Conservation (phyloP, 805 yeast species). For the Candida lessepsii region DNA sequence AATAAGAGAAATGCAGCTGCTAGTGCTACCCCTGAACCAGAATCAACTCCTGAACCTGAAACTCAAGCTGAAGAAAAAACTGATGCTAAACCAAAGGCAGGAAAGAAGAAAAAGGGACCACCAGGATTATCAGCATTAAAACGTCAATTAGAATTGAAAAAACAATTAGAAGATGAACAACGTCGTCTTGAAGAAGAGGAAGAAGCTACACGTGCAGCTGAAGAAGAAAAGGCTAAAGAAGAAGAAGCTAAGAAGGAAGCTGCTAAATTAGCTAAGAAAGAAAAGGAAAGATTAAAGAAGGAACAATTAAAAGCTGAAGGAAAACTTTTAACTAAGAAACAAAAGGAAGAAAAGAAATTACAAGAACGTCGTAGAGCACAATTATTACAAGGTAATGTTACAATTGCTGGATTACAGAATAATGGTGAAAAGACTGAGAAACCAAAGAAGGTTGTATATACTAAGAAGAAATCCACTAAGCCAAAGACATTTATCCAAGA, state of each 20-base stretch:
- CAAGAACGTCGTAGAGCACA: conserved; percentile 89
- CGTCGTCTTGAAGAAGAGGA: conserved; percentile 71
- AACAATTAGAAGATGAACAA: conserved; percentile 84
- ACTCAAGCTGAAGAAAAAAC: conserved; percentile 24
- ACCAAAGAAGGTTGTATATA: conserved; percentile 68
- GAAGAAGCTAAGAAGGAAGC: conserved; percentile 69
- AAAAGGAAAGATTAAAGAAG: conserved; percentile 79
- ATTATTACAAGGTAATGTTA: conserved; percentile 59
- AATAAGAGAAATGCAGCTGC: conserved; percentile 44
- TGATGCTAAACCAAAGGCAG: conserved; percentile 27
- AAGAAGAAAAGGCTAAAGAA: conserved; percentile 47
- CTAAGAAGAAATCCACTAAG: conserved; percentile 63
- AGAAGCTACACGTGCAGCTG: conserved; percentile 47
- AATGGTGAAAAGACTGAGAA: conserved; percentile 31
- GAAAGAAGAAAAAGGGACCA: conserved; percentile 64
- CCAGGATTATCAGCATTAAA: conserved; percentile 90
- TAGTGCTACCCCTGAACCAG: conserved; percentile 34
- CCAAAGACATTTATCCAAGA: conserved; percentile 31
- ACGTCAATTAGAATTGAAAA: conserved; percentile 83
- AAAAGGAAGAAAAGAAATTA: conserved; percentile 84
- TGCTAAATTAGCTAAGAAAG: conserved; percentile 66
- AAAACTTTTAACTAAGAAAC: conserved; percentile 88
- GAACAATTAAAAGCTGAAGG: conserved; percentile 97
- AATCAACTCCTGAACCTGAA: conserved; percentile 7
- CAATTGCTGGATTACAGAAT: conserved; percentile 67